Base-by-base conservation (phyloP, 1,284 basidiomycete genomes). In the Sporisorium sorghi region DNA sequence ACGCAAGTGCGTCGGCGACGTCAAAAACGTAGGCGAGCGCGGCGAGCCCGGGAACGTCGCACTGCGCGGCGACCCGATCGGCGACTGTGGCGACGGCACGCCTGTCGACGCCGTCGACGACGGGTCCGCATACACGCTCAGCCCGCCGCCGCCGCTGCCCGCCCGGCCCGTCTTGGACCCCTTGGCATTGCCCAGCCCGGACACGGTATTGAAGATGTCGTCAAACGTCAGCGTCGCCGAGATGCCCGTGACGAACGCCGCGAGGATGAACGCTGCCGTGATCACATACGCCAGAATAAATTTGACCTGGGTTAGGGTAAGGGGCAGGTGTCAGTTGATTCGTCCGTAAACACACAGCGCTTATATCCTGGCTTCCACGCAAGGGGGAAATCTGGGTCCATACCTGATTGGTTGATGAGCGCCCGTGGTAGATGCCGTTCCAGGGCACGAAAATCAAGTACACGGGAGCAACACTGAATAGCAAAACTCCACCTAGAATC, bases 251-350 rank as follows among this genome's bases (percentile, higher is more conserved):
- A 51, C 15, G 42, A 48, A 56, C 1, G n/a, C 21, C 5, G 53
- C 64, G 1, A 28, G 30, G 10, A 66, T 8, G 11, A 60, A 50
- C 1, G 64, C 64, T 0, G 24, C 43, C 15, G 52, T 28, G 42
- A 66, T 66, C 5, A 35, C 35, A 21, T 59, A 66, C 2, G 57
- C 28, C 0, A 66, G n/a, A 8, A 60, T 51, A 14, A 66, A 66
- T 43, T 26, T 55, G 26, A 60, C 53, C 15, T 66, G 40, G 5
- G n/a, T n/a, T n/a, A n/a, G n/a, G n/a, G n/a, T n/a, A n/a, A n/a
- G n/a, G n/a, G n/a, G n/a, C n/a, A n/a, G n/a, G n/a, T n/a, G n/a
- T n/a, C n/a, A n/a, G n/a, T n/a, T n/a, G n/a, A n/a, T n/a, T n/a
- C n/a, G n/a, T n/a, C n/a, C n/a, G n/a, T n/a, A n/a, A n/a, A n/a